Conservation (phyloP, 1,284 basidiomycete genomes). For the Sporisorium scitamineum region DNA sequence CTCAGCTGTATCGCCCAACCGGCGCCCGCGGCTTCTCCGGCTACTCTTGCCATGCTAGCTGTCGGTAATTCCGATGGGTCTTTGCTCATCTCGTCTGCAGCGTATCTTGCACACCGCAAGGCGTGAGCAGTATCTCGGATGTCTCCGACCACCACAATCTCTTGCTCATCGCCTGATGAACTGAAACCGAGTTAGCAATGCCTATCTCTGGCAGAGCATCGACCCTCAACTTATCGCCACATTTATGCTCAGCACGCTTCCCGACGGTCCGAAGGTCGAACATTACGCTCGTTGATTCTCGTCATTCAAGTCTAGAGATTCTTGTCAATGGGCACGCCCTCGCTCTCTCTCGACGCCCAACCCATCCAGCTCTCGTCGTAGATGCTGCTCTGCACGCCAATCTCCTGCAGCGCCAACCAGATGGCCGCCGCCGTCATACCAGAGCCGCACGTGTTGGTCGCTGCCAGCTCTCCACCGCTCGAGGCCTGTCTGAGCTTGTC, state of each 20-base stretch:
- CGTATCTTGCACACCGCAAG: no score
- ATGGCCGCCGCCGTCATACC: slow-evolving; percentile 97
- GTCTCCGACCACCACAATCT: background rate
- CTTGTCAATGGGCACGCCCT: slow-evolving; percentile 50
- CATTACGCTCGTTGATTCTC: background rate
- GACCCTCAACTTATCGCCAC: no score
- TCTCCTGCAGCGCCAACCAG: slow-evolving; percentile 84
- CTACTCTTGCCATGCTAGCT: no score
- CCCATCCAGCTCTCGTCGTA: slow-evolving; percentile 78
- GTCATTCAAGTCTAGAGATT: slow-evolving; percentile 1
- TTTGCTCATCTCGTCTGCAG: no score
- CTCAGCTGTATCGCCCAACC: no score
- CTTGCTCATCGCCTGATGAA: background rate
- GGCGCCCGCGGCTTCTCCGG: background rate
- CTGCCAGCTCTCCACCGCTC: slow-evolving; percentile 49
- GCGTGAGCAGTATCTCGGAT: background rate
- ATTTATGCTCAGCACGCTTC: no score
- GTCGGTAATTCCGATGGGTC: background rate
- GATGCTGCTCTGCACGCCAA: slow-evolving; percentile 76
- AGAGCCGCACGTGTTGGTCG: slow-evolving; percentile 69
- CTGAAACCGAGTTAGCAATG: no score
- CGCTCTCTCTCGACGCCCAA: slow-evolving; percentile 50
- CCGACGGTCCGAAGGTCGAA: no score
- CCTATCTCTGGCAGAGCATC: no score
- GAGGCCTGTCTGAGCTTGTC: slow-evolving; percentile 65